A percentile compares a stretch with the other conserved stretches of the same genome.
phyloP scores from a whole-genome alignment of 2,329 filamentous ascomycete genomes.

The Paecilomyces dactylethromorphus region DNA sequence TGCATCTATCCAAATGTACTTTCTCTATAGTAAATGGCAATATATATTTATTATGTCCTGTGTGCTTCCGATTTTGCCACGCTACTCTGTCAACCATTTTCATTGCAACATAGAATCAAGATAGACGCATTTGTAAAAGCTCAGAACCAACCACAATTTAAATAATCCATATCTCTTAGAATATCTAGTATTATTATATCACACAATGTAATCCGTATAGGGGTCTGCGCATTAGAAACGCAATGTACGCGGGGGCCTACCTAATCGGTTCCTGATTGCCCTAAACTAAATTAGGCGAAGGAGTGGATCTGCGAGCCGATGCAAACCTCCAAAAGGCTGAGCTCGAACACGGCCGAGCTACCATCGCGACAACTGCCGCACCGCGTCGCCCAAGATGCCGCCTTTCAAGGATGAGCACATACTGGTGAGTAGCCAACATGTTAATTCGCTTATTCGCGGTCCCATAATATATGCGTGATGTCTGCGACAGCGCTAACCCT shows the following conservation, averaged over 20 bases:
- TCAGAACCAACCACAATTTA: too few species aligned
- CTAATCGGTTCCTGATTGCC: background rate
- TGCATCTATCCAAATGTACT: too few species aligned
- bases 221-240: background rate
- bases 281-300: background rate
- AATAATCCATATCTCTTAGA: too few species aligned
- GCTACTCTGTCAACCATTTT: too few species aligned
- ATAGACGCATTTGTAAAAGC: too few species aligned
- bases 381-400: conserved; percentile 32
- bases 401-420: conserved; percentile 49
- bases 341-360: conserved; percentile 8
- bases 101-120: too few species aligned
- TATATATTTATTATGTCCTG: too few species aligned
- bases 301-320: background rate
- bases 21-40: too few species aligned
- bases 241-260: background rate
- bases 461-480: background rate
- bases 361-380: conserved; percentile 12
- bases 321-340: conserved; percentile 1
- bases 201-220: too few species aligned
- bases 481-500: background rate
- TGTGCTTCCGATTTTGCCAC: too few species aligned
- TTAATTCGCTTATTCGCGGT: background rate
- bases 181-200: too few species aligned
- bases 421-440: conserved; percentile 30